These are phyloP conservation scores for Radiomyces spectabilis DNA, from an alignment of 192 early-diverging fungal species.

Conservation along the genomic window DNA sequence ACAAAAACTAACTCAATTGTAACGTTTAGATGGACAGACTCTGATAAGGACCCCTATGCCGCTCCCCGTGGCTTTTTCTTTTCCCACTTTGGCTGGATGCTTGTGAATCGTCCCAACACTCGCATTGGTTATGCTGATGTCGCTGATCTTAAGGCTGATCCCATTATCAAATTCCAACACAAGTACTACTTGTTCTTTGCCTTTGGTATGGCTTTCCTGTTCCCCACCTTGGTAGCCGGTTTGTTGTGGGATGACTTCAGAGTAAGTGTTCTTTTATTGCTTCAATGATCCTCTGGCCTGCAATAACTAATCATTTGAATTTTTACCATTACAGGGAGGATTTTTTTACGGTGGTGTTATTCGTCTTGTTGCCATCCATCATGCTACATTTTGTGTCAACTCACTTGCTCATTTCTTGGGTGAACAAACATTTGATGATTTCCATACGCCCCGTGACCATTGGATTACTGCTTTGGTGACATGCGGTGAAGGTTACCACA, in stretches of 20 bases:
- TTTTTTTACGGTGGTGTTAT: conserved; percentile 69
- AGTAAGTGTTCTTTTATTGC: conserved; percentile 13
- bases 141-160: conserved; percentile 69
- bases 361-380: conserved; percentile 74
- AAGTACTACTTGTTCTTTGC: conserved; percentile 69
- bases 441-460: conserved; percentile 76
- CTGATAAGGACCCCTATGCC: conserved; percentile 74
- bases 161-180: conserved; percentile 70
- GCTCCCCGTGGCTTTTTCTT: conserved; percentile 76
- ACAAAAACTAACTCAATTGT: background rate
- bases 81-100: conserved; percentile 84
- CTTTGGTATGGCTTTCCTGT: conserved; percentile 61
- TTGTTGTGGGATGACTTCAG: conserved; percentile 74
- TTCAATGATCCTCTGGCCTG: background rate
- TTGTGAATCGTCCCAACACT: conserved; percentile 65
- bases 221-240: conserved; percentile 85
- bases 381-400: conserved; percentile 86
- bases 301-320: background rate
- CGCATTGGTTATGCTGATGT: conserved; percentile 75
- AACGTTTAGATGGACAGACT: conserved; percentile 54
- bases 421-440: conserved; percentile 70
- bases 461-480: conserved; percentile 74
- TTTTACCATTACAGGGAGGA: conserved; percentile 47
- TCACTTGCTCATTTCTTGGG: conserved; percentile 75
- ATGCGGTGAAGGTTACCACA: conserved; percentile 79